Conservation (phyloP, 768 basidiomycete species). For the Leccinellum rugosiceps region DNA sequence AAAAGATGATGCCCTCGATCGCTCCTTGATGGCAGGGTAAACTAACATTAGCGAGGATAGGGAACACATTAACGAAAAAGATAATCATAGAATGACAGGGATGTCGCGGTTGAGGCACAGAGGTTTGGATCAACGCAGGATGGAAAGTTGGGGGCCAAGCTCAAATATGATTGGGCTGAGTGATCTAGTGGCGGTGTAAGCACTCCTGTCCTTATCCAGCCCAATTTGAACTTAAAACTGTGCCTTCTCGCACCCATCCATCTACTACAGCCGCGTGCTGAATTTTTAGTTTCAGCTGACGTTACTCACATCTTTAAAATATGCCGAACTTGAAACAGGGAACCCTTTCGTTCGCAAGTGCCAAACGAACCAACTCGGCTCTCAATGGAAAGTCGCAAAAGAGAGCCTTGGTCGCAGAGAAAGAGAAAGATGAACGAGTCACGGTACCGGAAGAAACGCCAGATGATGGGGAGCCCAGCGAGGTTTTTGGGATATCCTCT, state of each 20-base stretch:
- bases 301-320: not conserved
- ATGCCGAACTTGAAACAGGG: conserved; percentile 40
- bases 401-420: conserved; percentile 1
- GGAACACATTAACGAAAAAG: no score
- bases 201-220: conserved; percentile 20
- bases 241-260: not conserved
- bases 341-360: conserved; percentile 42
- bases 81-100: no score
- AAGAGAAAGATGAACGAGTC: conserved; percentile 4
- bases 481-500: conserved; percentile 17
- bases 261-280: no score
- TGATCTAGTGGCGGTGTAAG: conserved; percentile 1
- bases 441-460: not conserved
- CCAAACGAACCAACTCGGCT: conserved; percentile 42
- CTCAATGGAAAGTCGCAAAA: conserved; percentile 19
- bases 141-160: no score
- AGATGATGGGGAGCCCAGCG: not conserved
- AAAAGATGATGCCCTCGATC: conserved; percentile 33
- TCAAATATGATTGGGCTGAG: no score
- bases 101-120: no score
- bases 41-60: no score
- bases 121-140: no score
- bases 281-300: not conserved
- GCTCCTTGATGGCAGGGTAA: conserved; percentile 32
- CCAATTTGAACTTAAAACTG: not conserved